Conservation (phyloP, 2,329 filamentous ascomycete genomes). For the Fusarium sp. region DNA sequence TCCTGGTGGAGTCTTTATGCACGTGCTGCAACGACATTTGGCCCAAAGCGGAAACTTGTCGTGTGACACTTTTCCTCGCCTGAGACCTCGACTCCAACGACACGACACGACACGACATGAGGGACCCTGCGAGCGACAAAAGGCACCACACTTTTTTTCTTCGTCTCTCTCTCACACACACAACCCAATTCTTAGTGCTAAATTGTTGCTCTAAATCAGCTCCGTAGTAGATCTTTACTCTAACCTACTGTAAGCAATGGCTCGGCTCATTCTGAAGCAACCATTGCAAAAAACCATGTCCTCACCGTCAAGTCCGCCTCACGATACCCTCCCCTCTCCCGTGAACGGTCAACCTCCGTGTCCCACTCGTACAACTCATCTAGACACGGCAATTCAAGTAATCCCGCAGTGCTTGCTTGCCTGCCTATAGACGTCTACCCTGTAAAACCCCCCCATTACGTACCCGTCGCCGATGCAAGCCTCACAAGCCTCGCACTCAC, state of each 20-base stretch:
- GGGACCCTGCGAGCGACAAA: neutral
- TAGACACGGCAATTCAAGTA: neutral
- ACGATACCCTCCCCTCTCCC: neutral
- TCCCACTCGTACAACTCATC: neutral
- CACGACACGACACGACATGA: neutral
- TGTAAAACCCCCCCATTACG: slow-evolving; percentile 10
- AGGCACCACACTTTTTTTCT: neutral
- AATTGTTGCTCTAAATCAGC: neutral
- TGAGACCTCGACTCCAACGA: neutral
- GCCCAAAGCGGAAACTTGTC: slow-evolving; percentile 36
- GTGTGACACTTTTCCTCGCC: slow-evolving; percentile 25
- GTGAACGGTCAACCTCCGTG: neutral
- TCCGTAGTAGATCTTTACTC: neutral
- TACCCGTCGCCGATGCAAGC: slow-evolving; percentile 8
- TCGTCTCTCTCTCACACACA: neutral
- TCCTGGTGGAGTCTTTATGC: neutral
- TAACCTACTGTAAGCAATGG: neutral
- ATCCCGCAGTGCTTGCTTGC: neutral
- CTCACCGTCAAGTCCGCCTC: neutral
- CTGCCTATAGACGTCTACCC: neutral
- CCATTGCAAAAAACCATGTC: neutral
- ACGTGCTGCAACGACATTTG: slow-evolving; percentile 21
- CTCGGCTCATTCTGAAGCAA: neutral
- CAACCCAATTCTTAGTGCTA: slow-evolving; percentile 15
- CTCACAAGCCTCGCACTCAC: slow-evolving; percentile 9